These are phyloP conservation scores for Aspergillus piperis DNA, from an alignment of 2,329 filamentous ascomycete genomes.

Conservation along the genomic window DNA sequence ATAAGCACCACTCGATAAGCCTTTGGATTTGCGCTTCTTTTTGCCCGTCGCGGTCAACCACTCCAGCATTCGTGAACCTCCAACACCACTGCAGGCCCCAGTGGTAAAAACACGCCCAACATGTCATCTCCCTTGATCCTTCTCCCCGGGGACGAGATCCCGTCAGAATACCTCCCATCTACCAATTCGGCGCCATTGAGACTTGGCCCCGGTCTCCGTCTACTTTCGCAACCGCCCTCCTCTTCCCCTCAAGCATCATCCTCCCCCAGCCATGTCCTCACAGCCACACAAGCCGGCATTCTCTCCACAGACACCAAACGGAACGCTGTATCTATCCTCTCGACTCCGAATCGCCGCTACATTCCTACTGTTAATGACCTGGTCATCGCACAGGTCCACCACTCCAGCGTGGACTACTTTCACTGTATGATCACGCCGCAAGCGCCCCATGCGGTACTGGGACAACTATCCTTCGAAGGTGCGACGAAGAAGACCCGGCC, in stretches of 20 bases:
- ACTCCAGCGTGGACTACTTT: conserved; percentile 74
- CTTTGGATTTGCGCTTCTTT: conserved; percentile 10
- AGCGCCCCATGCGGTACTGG: conserved; percentile 67
- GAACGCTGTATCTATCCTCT: conserved; percentile 39
- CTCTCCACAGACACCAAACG: conserved; percentile 43
- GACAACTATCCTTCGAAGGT: conserved; percentile 87
- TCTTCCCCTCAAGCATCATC: conserved; percentile 61
- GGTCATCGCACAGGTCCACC: conserved; percentile 82
- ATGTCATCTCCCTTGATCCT: conserved; percentile 68
- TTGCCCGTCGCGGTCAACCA: conserved; percentile 1
- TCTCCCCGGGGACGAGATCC: conserved; percentile 78
- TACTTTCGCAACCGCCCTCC: conserved; percentile 72
- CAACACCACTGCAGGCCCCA: not conserved
- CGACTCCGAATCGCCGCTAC: conserved; percentile 62
- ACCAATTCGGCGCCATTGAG: conserved; percentile 69
- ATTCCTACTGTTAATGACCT: conserved; percentile 77
- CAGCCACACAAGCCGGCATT: conserved; percentile 39
- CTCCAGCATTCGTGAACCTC: not conserved
- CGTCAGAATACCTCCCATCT: conserved; percentile 65
- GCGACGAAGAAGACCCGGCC: conserved; percentile 91
- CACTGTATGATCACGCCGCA: conserved; percentile 72
- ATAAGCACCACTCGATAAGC: conserved; percentile 25
- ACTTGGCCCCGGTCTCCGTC: conserved; percentile 79
- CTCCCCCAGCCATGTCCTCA: conserved; percentile 46
- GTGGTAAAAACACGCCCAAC: not conserved